phyloP scores from a whole-genome alignment of 768 basidiomycete species.

The Pleurotus sapidus region DNA sequence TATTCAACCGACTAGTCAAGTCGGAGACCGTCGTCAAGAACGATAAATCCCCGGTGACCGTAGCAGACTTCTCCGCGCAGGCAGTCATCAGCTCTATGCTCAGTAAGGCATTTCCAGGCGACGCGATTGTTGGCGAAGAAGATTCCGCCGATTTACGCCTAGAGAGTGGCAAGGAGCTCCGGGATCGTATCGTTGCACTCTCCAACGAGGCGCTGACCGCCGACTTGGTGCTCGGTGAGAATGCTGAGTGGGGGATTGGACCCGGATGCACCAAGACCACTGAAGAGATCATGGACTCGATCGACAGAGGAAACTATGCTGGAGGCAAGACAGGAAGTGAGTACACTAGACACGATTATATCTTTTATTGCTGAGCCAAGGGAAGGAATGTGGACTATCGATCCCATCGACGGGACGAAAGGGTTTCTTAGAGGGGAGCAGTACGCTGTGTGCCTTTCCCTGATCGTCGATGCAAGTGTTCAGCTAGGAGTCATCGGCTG shows the following conservation, averaged over 20 bases:
- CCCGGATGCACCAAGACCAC: conserved; percentile 49
- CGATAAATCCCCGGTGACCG: conserved; percentile 91
- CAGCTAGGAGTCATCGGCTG: conserved; percentile 88
- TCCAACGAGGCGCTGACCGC: conserved; percentile 75
- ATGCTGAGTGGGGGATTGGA: conserved; percentile 70
- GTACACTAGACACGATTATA: conserved; percentile 25
- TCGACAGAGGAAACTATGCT: conserved; percentile 76
- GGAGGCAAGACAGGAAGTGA: conserved; percentile 74
- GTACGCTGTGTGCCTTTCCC: conserved; percentile 87
- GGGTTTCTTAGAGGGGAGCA: conserved; percentile 92
- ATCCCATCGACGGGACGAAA: conserved; percentile 92
- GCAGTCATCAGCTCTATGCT: conserved; percentile 88
- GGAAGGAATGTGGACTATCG: conserved; percentile 82
- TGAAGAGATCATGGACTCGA: conserved; percentile 72
- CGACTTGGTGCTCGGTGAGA: conserved; percentile 55
- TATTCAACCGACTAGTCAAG: conserved; percentile 83
- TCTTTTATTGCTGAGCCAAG: not conserved
- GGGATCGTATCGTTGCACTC: conserved; percentile 71
- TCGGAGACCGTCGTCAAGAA: conserved; percentile 86
- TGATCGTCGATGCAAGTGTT: conserved; percentile 76
- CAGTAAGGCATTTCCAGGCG: conserved; percentile 70
- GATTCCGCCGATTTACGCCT: conserved; percentile 76
- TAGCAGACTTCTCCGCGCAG: conserved; percentile 93
- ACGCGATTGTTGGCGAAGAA: conserved; percentile 94
- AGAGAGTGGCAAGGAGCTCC: conserved; percentile 39